Evolutionary conservation across 2,329 filamentous ascomycete genomes (phyloP), one percentile per base, ranked within the genome.

Genomic region (Sporothrix luriei): DNA sequence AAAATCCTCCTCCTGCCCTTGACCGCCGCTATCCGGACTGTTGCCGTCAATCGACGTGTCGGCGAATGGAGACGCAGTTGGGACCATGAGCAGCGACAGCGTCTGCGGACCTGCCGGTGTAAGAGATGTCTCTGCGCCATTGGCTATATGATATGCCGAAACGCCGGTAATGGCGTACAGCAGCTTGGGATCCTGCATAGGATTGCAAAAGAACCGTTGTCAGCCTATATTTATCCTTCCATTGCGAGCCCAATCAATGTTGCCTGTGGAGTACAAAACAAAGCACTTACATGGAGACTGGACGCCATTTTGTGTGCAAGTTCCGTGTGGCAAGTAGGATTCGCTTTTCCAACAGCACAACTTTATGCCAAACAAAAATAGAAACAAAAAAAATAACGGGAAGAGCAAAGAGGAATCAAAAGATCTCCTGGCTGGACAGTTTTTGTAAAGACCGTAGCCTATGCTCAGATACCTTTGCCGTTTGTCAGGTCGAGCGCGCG

Each of bases 81-180:
- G 94, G 21, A 98, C 94, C 94, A 98, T 98, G 75, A 98, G 82
- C 69, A 98, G 85, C 26, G 94, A 97, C 68, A 99, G 85, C 0
- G 94, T 97, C 82, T 97, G 93, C 21, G 93, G 90, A 1, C 94
- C 93, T 1, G 91, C 90, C 0, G 91, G 89, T 16, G 93, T 98
- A 76, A 99, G 88, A 16, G 88, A 86, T 69, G 90, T 84, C 80
- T 98, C 94, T 74, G 90, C 87, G 79, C 95, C 94, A 85, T 97
- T 88, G 79, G 93, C 88, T 72, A 98, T 88, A 78, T 97, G 93
- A 82, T 93, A 97, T 73, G 94, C 95, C 73, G 90, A 90, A 76
- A 99, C 94, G 82, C 93, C 93, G 74, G 90, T 88, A 78, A 98
- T 85, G 75, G 88, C 87, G 78, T 90, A 90, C 72, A 90, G 80